Evolutionary conservation across 129 eudicot species (phyloP).

Genomic region (Chrysanthemum lavandulifolium): DNA sequence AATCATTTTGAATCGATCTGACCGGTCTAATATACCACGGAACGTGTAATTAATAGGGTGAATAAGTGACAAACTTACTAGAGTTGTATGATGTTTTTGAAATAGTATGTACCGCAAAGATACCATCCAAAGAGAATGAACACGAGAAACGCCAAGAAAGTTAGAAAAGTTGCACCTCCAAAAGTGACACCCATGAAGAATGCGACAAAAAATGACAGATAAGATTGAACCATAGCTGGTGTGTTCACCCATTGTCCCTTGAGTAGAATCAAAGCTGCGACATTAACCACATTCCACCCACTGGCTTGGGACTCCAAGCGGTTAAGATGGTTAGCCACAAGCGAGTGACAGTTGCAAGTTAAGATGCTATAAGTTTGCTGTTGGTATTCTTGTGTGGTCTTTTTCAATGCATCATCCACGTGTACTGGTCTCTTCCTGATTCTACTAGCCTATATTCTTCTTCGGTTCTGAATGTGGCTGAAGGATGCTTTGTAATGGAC

Average conservation of each 20-base stretch:
- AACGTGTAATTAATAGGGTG: too few species aligned
- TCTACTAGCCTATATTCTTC: conserved; percentile 41
- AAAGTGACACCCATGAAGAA: conserved; percentile 50
- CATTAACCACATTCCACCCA: conserved; percentile 85
- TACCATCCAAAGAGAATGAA: conserved; percentile 72
- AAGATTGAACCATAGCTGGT: conserved; percentile 50
- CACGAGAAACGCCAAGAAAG: conserved; percentile 52
- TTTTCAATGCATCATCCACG: conserved; percentile 66
- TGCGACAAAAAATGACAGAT: conserved; percentile 56
- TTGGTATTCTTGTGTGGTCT: conserved; percentile 78
- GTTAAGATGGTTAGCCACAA: conserved; percentile 83
- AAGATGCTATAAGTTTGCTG: conserved; percentile 68
- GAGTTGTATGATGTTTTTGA: conserved; percentile 54
- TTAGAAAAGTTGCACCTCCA: conserved; percentile 72
- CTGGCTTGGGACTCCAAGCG: conserved; percentile 57
- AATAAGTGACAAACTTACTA: conserved; percentile 14
- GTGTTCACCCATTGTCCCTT: conserved; percentile 73
- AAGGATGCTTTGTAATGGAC: conserved; percentile 12
- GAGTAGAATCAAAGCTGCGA: conserved; percentile 66
- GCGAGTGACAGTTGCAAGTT: conserved; percentile 94
- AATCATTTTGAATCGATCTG: conserved; percentile 13
- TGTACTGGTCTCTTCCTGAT: conserved; percentile 37
- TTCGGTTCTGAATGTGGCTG: conserved; percentile 25
- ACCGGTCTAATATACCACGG: not conserved
- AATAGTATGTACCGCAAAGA: conserved; percentile 70